Evolutionary conservation across 192 early-diverging fungal species (phyloP), one percentile per base, ranked within the genome.

Genomic region (Entomortierella lignicola): DNA sequence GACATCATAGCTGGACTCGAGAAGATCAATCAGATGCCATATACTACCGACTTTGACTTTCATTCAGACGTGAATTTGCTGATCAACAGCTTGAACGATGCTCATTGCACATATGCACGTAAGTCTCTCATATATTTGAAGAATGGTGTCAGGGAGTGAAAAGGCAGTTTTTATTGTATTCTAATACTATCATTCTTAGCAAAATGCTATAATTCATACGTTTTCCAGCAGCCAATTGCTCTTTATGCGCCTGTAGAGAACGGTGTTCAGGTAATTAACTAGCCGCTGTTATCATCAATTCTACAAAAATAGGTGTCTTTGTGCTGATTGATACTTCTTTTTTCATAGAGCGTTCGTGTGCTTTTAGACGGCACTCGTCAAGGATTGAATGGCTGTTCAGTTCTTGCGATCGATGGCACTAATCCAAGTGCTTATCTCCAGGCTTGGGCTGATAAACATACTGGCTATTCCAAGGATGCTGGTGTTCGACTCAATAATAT

Each of bases 401-500:
- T 81, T 1, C 18, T 57, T 0, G 39, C 2, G 0, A 81, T 81
- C 51, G 25, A 73, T 42, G 80, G 66, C 15, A 15, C 55, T 13
- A 56, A 71, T 1, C 71, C 71, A 1, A 25, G 29, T 18, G 11
- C 62, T 0, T 59, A 44, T n/a, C 47, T 81, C 48, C 56, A 63
- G 13, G 18, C 63, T 0, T 70, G 51, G 51, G 66, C 71, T 20
- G 55, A 64, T 34, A 60, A 61, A 4, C 13, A 59, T 17, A 39
- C 51, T 0, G 55, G 60, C 23, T 25, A 44, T 29, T 73, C 71
- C 10, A 72, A 73, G 43, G 71, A 81, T 30, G 51, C 62, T 29
- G 55, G 55, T 30, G 79, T 63, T 20, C 70, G 70, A 11, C 64
- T 81, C 51, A 81, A 81, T 43, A 8, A 51, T 25, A 66, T 66